Evolutionary conservation across 805 yeast genomes (phyloP).

Genomic region (Kazachstania bromeliacearum): DNA sequence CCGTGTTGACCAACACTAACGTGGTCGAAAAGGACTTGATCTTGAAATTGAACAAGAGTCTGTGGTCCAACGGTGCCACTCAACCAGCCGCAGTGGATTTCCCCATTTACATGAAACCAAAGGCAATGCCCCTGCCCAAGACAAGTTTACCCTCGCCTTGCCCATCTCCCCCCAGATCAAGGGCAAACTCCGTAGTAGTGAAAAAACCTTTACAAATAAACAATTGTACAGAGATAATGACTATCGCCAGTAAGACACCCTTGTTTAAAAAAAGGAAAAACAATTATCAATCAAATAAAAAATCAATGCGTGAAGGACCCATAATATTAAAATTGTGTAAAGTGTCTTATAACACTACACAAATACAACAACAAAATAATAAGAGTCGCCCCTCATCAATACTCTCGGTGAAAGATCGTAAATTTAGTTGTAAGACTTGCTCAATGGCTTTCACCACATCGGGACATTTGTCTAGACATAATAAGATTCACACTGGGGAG

Average conservation of each 20-base stretch:
- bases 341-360: conserved; percentile 1
- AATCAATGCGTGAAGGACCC: neutral
- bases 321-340: conserved; percentile 4
- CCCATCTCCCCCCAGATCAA: conserved; percentile 1
- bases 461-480: conserved; percentile 85
- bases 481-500: conserved; percentile 86
- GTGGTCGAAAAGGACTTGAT: conserved; percentile 1
- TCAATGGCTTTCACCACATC: conserved; percentile 60
- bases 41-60: conserved; percentile 1
- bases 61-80: neutral
- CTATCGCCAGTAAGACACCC: conserved; percentile 4
- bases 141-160: neutral
- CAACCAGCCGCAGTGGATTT: neutral
- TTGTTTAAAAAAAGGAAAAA: conserved; percentile 3
- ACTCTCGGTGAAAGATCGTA: conserved; percentile 2
- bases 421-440: conserved; percentile 21
- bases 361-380: neutral
- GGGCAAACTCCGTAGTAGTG: neutral
- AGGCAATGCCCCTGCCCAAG: neutral
- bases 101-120: conserved; percentile 1
- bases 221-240: conserved; percentile 2
- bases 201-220: neutral
- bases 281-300: conserved; percentile 1
- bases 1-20: neutral
- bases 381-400: neutral